Evolutionary conservation across 2,329 filamentous ascomycete genomes (phyloP).

Genomic region (Claviceps africana): DNA sequence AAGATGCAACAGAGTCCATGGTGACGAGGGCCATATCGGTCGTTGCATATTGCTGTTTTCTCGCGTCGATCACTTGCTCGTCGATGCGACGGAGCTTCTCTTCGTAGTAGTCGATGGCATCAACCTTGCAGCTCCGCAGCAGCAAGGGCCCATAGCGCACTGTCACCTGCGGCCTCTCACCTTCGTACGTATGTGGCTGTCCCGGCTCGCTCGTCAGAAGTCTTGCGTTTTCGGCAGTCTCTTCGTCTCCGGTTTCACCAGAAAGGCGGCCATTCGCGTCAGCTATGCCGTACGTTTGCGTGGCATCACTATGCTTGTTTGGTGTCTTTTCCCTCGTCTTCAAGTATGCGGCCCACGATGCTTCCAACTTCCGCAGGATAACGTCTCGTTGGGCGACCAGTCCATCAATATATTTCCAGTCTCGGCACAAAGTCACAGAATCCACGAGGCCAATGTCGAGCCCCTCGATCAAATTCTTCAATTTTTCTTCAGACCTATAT

Average conservation of each 20-base stretch:
- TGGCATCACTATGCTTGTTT: constrained; percentile 5
- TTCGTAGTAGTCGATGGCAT: constrained; percentile 90
- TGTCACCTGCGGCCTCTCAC: constrained; percentile 50
- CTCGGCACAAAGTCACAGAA: constrained; percentile 67
- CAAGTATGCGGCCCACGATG: constrained; percentile 62
- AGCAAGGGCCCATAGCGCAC: constrained; percentile 69
- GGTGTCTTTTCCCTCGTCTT: constrained; percentile 12
- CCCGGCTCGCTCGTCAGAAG: constrained; percentile 38
- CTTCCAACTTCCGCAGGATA: constrained; percentile 61
- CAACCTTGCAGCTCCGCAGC: constrained; percentile 57
- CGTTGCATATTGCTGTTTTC: constrained; percentile 61
- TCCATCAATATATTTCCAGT: constrained; percentile 73
- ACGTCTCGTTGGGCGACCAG: constrained; percentile 53
- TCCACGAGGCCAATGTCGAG: constrained; percentile 84
- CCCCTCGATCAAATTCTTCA: constrained; percentile 77
- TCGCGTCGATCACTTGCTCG: constrained; percentile 53
- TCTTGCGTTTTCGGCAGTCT: constrained; percentile 41
- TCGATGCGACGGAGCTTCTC: constrained; percentile 71
- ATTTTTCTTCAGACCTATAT: constrained; percentile 64
- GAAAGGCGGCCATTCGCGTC: constrained; percentile 16
- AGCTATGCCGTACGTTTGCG: constrained; percentile 2
- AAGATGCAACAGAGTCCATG: constrained; percentile 86
- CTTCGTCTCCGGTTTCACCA: constrained; percentile 21
- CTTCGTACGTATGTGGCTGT: constrained; percentile 22
- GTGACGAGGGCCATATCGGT: constrained; percentile 88